Evolutionary conservation across 257 asterid genomes (phyloP).

Genomic region (Knoxia roxburghii): DNA sequence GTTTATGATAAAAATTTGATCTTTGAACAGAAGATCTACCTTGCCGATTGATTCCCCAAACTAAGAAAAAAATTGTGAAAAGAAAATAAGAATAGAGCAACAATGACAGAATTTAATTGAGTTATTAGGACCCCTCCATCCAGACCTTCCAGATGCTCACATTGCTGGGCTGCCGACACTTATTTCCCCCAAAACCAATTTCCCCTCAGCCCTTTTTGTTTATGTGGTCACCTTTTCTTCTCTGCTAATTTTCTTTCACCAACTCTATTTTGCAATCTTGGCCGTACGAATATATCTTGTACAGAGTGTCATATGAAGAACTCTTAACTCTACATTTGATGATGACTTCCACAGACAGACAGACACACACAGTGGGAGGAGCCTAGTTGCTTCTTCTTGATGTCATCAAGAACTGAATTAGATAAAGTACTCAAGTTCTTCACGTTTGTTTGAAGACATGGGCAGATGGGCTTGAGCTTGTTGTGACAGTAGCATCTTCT

Average conservation of each 20-base stretch:
- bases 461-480: constrained; percentile 1
- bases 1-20: too few species aligned
- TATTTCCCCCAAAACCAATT: constrained; percentile 25
- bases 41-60: too few species aligned
- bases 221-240: constrained; percentile 26
- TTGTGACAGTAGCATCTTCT: background rate
- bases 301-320: too few species aligned
- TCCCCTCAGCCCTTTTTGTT: background rate
- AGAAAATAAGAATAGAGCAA: background rate
- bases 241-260: background rate
- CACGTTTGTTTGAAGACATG: background rate
- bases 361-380: background rate
- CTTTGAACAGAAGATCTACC: too few species aligned
- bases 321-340: constrained; percentile 10
- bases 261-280: background rate
- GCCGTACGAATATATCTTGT: background rate
- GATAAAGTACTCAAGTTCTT: background rate
- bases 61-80: too few species aligned
- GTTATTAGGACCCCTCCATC: too few species aligned
- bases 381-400: background rate
- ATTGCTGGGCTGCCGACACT: constrained; percentile 77
- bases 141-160: too few species aligned
- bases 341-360: constrained; percentile 1
- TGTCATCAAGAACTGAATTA: background rate
- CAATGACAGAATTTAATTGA: too few species aligned